Percentiles rank a stretch among this genome's conserved stretches.
phyloP scores from a whole-genome alignment of 345 rosid genomes.

The Ceriops tagal region DNA sequence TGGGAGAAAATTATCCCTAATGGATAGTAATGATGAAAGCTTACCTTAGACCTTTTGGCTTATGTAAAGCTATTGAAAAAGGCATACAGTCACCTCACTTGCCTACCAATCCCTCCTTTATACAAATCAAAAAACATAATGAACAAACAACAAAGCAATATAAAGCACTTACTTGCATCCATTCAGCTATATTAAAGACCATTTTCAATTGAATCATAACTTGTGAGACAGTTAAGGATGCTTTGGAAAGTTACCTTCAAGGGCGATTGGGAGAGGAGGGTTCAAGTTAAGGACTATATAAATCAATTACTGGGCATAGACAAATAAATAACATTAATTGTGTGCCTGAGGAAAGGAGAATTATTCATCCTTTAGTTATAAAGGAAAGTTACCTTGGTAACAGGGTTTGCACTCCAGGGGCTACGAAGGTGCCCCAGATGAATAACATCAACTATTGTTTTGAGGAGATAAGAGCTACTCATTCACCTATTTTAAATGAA shows the following conservation, averaged over 20 bases:
- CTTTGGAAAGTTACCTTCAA: slow-evolving; percentile 21
- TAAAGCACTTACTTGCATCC: too few species aligned
- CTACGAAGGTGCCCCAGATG: slow-evolving; percentile 20
- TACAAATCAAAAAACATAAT: too few species aligned
- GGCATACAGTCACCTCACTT: too few species aligned
- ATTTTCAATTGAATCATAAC: too few species aligned
- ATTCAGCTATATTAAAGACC: too few species aligned
- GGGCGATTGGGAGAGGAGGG: slow-evolving; percentile 30
- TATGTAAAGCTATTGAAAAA: too few species aligned
- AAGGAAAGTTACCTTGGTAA: slow-evolving; percentile 16
- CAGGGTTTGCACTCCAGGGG: slow-evolving; percentile 21
- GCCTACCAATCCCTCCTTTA: too few species aligned
- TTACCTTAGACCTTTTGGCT: too few species aligned
- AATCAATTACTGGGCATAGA: slow-evolving; percentile 13
- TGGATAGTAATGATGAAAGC: too few species aligned
- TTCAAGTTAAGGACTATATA: slow-evolving; percentile 14
- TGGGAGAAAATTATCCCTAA: too few species aligned
- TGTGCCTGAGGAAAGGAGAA: slow-evolving; percentile 28
- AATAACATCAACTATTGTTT: slow-evolving; percentile 21
- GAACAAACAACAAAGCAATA: too few species aligned
- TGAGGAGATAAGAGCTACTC: slow-evolving; percentile 29
- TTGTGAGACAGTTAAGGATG: too few species aligned
- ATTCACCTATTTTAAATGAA: slow-evolving; percentile 16
- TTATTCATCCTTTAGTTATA: slow-evolving; percentile 17
- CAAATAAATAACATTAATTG: slow-evolving; percentile 19